Evolutionary conservation across 148 eudicot genomes (phyloP).

Genomic region (Chenopodium formosanum): DNA sequence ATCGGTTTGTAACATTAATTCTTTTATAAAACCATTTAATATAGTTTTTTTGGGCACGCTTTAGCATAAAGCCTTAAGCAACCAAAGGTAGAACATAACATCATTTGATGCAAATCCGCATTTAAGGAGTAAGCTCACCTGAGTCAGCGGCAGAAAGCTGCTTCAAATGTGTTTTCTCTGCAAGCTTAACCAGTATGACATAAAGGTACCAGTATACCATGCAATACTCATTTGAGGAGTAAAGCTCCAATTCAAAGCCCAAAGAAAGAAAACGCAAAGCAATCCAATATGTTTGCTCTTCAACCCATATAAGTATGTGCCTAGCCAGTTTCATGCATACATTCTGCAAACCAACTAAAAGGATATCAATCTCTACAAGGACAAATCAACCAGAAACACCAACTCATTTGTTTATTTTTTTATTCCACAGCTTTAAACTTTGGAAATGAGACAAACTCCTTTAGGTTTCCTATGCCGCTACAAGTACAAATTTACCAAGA

Average conservation of each 20-base stretch:
- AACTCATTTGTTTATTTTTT: background rate
- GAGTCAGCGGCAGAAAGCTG: constrained; percentile 51
- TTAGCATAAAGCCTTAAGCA: background rate
- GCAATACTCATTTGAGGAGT: constrained; percentile 84
- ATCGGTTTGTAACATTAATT: too few relatives aligned
- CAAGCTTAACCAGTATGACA: constrained; percentile 77
- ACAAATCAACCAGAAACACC: constrained; percentile 6
- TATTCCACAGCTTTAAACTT: background rate
- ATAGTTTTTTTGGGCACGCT: background rate
- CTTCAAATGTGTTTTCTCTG: constrained; percentile 86
- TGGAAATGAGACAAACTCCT: background rate
- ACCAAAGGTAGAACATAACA: background rate
- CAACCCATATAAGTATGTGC: constrained; percentile 85
- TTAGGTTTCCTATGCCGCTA: background rate
- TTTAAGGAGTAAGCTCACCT: constrained; percentile 44
- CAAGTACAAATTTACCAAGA: background rate
- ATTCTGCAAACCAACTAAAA: constrained; percentile 52
- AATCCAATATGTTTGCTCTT: constrained; percentile 96
- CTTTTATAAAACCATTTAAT: background rate
- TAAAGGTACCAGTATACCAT: constrained; percentile 98
- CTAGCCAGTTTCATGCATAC: constrained; percentile 49
- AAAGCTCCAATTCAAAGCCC: constrained; percentile 90
- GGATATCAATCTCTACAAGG: constrained; percentile 27
- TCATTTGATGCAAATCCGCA: background rate
- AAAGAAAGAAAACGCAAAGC: constrained; percentile 77